Evolutionary conservation across 306 rosid genomes (phyloP), one percentile per base, ranked within the genome.

Genomic region (Quercus wislizeni): DNA sequence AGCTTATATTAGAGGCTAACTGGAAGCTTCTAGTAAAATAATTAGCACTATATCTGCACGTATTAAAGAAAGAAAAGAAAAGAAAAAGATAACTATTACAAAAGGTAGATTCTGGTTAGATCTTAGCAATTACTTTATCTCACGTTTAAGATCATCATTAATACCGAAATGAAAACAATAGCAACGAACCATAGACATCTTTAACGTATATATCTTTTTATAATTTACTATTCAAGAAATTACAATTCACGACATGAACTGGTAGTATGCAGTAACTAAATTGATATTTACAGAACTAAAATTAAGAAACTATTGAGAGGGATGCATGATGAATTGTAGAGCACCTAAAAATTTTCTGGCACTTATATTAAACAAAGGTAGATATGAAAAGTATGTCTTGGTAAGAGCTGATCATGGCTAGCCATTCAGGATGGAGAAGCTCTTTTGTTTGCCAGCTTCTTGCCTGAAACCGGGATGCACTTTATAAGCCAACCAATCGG

Each of bases 401-500:
- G 12, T 13, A 18, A 23, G 35, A 23, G 19, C 43, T 25, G n/a
- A 72, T 21, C 46, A 5, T 18, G 5, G 41, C 65, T 25, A 51
- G 25, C 30, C 65, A 11, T 31, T 18, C 75, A 21, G 6, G 25
- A 11, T 19, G 5, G 10, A 49, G 23, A 73, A 46, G 27, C 19
- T 49, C 17, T 20, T 49, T 43, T 4, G 8, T 15, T 30, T 27
- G n/a, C 25, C 31, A 12, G 35, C 30, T 54, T 14, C 52, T 33
- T 12, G 62, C 30, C 17, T 41, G 69, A 80, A 80, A 80, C 61
- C 4, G 74, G 78, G 20, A 74, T 52, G 55, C 76, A 65, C 74
- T 80, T 80, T 19, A 76, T 56, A 4, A 80, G 10, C 83, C 83
- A 80, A 59, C 79, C 83, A 35, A 80, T 80, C 25, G 83, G 79